Conservation (phyloP, 148 eudicot species). For the Polygonum maritimum region DNA sequence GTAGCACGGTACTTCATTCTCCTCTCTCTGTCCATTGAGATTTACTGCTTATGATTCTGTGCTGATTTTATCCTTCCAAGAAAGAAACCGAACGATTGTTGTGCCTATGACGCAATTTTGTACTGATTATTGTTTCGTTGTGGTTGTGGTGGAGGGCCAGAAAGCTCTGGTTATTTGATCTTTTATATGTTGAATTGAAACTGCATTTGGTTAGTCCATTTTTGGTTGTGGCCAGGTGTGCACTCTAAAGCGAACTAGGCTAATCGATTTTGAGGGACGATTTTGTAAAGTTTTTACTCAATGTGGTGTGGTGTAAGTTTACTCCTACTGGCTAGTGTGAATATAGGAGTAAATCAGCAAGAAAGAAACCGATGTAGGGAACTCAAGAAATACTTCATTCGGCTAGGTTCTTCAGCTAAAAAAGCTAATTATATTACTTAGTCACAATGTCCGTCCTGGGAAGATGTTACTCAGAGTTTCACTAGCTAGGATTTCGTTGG, state of each 20-base stretch:
- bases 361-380: background rate
- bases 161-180: background rate
- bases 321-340: background rate
- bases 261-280: background rate
- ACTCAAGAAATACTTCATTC: background rate
- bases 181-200: background rate
- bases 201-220: background rate
- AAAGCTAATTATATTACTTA: background rate
- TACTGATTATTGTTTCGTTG: background rate
- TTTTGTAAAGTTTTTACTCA: background rate
- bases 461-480: background rate
- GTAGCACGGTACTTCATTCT: constrained; percentile 29
- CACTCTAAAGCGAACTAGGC: background rate
- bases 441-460: background rate
- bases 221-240: background rate
- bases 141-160: background rate
- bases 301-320: background rate
- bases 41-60: background rate
- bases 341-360: background rate
- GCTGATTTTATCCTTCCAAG: background rate
- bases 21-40: background rate
- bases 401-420: background rate
- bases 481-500: background rate
- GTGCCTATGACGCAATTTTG: background rate
- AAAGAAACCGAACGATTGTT: background rate